Conservation (phyloP, 106 monocot species). For the Hemerocallis citrina region DNA sequence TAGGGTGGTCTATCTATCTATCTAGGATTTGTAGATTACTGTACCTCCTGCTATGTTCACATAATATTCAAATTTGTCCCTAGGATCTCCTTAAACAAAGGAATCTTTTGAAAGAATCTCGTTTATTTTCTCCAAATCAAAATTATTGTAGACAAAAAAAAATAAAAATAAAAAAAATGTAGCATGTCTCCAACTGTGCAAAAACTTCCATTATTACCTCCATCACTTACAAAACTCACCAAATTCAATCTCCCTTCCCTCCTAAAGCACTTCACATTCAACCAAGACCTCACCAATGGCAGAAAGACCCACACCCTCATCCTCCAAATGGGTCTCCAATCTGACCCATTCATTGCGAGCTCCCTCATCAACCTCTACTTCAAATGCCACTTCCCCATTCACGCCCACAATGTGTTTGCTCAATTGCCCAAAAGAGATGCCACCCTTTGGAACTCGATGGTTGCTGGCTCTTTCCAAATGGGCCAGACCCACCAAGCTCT, state of each 20-base stretch:
- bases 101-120: no score
- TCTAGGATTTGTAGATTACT: no score
- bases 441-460: slow-evolving; percentile 20
- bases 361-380: slow-evolving; percentile 33
- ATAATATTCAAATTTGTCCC: no score
- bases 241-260: slow-evolving; percentile 24
- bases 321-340: slow-evolving; percentile 20
- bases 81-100: no score
- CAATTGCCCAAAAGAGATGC: slow-evolving; percentile 26
- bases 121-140: no score
- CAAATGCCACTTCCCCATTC: slow-evolving; percentile 7
- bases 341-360: slow-evolving; percentile 25
- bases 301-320: slow-evolving; percentile 15
- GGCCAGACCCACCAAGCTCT: background rate
- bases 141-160: no score
- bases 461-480: slow-evolving; percentile 14
- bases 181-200: no score
- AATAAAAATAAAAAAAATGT: no score
- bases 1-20: no score
- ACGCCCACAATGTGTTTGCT: slow-evolving; percentile 20
- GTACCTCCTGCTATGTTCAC: no score
- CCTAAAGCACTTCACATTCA: slow-evolving; percentile 20
- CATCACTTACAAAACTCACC: no score
- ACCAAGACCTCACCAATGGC: slow-evolving; percentile 16
- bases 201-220: no score